These are phyloP conservation scores for Inga oerstediana DNA, from an alignment of 306 rosid genomes.

Conservation along the genomic window DNA sequence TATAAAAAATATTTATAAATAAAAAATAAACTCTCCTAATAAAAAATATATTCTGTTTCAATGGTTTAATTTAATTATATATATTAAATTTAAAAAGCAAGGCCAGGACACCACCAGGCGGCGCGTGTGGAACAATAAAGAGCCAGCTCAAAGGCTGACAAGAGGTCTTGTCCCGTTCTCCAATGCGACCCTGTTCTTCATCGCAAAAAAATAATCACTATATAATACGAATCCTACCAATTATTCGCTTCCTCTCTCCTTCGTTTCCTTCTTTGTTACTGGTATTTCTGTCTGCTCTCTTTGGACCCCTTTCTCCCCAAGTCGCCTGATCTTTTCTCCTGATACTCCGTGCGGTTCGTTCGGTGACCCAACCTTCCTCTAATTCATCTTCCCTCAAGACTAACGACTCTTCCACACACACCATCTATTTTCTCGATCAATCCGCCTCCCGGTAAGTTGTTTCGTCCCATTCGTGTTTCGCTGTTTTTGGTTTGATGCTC, in stretches of 20 bases:
- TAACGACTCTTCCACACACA: background rate
- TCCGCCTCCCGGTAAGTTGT: conserved; percentile 53
- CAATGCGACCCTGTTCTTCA: background rate
- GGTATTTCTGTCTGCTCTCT: conserved; percentile 42
- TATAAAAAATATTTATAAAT: no score
- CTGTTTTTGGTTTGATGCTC: background rate
- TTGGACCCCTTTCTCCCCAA: background rate
- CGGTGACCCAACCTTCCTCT: conserved; percentile 25
- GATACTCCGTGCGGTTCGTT: conserved; percentile 32
- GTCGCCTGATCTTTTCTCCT: background rate
- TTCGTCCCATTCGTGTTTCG: conserved; percentile 30
- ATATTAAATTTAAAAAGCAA: background rate
- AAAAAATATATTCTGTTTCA: background rate
- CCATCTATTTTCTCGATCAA: conserved; percentile 34
- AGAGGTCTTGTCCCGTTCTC: conserved; percentile 11
- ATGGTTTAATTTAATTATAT: background rate
- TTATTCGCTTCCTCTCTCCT: conserved; percentile 7
- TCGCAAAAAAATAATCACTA: background rate
- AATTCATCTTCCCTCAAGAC: background rate
- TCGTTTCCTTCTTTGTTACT: conserved; percentile 37
- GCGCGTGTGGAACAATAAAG: background rate
- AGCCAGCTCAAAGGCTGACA: conserved; percentile 15
- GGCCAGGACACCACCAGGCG: background rate
- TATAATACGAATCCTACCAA: conserved; percentile 24
- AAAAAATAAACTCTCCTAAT: background rate